phyloP scores from a whole-genome alignment of 2,329 filamentous ascomycete species.

The Ophiostoma sp. region DNA sequence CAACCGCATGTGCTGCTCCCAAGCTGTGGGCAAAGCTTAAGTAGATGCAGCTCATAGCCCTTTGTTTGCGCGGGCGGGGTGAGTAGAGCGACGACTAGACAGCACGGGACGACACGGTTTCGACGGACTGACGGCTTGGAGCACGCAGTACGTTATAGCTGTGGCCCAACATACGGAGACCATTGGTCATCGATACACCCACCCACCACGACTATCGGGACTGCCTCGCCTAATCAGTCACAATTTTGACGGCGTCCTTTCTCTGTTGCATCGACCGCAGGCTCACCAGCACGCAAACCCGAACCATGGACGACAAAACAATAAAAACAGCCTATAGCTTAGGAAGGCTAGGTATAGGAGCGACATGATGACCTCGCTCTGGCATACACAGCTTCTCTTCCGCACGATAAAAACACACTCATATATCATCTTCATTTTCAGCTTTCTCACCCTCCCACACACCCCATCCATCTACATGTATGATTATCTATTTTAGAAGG shows the following conservation, averaged over 20 bases:
- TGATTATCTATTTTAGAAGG: conserved; percentile 6
- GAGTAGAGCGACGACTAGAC: background rate
- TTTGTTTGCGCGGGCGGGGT: background rate
- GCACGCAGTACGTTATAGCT: too few relatives aligned
- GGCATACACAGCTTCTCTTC: background rate
- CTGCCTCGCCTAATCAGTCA: too few relatives aligned
- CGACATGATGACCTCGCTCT: background rate
- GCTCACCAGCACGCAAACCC: background rate
- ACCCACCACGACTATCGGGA: too few relatives aligned
- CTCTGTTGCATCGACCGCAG: background rate
- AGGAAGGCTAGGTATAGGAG: background rate
- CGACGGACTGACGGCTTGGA: too few relatives aligned
- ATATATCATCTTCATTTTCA: conserved; percentile 6
- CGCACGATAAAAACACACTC: background rate
- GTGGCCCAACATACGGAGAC: too few relatives aligned
- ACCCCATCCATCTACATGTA: background rate
- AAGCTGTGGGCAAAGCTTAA: conserved; percentile 92
- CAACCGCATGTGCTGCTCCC: conserved; percentile 83
- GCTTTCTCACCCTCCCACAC: conserved; percentile 2
- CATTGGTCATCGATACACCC: too few relatives aligned
- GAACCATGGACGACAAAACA: background rate
- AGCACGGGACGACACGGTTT: background rate
- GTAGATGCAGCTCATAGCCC: conserved; percentile 46
- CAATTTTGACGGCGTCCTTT: background rate
- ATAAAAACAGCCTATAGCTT: background rate